Evolutionary conservation across 345 rosid species (phyloP).

Genomic region (Pistacia atlantica): DNA sequence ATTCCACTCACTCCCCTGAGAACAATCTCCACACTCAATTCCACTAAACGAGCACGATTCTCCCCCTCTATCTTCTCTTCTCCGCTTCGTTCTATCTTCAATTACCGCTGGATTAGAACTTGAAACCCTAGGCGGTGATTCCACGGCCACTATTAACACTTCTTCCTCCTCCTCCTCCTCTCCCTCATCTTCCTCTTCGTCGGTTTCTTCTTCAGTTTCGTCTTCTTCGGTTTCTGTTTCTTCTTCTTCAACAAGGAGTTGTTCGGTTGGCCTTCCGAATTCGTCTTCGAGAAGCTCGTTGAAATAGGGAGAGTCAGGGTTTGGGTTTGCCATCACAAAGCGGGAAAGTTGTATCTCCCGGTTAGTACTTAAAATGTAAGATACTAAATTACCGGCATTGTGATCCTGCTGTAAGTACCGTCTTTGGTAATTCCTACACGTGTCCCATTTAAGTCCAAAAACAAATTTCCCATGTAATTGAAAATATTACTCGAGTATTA

Average conservation of each 20-base stretch:
- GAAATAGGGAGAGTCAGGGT: background rate
- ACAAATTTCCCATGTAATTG: no score
- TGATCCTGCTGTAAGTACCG: no score
- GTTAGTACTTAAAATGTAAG: no score
- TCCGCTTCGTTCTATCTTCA: conserved; percentile 38
- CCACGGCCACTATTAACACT: conserved; percentile 28
- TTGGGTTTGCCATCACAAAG: conserved; percentile 8
- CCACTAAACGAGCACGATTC: conserved; percentile 33
- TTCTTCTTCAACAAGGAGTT: background rate
- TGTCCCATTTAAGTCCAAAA: no score
- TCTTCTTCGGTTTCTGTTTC: conserved; percentile 11
- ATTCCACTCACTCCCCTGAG: conserved; percentile 54
- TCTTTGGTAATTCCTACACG: no score
- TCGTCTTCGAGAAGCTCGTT: background rate
- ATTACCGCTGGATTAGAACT: background rate
- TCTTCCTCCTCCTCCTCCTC: conserved; percentile 32
- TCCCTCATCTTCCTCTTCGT: conserved; percentile 9
- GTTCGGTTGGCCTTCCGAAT: background rate
- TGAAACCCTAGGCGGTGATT: conserved; percentile 35
- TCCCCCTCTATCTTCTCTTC: conserved; percentile 28
- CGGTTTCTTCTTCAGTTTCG: conserved; percentile 18
- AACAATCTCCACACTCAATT: conserved; percentile 23
- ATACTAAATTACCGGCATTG: no score
- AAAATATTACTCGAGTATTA: no score
- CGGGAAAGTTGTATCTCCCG: background rate